Base-by-base conservation (phyloP, 192 early-diverging fungal species). In the Bifiguratus adelaidae region DNA sequence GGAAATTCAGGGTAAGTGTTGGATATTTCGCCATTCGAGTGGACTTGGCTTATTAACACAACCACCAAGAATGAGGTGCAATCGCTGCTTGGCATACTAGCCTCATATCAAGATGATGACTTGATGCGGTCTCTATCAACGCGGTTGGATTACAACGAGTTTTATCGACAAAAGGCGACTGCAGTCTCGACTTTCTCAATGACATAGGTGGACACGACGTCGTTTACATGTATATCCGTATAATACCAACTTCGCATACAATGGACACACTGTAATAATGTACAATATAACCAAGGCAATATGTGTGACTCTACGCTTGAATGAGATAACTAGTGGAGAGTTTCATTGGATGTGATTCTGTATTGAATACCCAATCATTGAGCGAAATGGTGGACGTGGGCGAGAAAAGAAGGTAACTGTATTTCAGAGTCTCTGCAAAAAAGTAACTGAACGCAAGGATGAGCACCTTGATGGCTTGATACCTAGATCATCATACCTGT, bases 111-210 rank as follows among this genome's bases (percentile, higher is more conserved):
- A 4, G 81, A 85, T 29, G 78, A 76, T 20, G 79, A 89, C 43
- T 61, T 91, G 21, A n/a, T n/a, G 22, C 63, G 81, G 44, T 83
- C 80, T 45, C 65, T 92, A 41, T 78, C 74, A 19, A 78, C 86
- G 30, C 70, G 86, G 1, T 61, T 95, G 35, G 80, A 95, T 52
- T 95, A 89, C 52, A 95, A 95, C 55, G 76, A 76, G 34, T 66
- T 66, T 22, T 89, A 88, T 42, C 28, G 36, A 22, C 33, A 37
- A 2, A 24, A 11, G 9, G 28, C 8, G 30, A 35, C 33, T 4
- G 22, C 43, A 1, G 12, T n/a, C n/a, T n/a, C n/a, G n/a, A n/a
- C n/a, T n/a, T n/a, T n/a, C n/a, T n/a, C n/a, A n/a, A n/a, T n/a
- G n/a, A n/a, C n/a, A n/a, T n/a, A n/a, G n/a, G n/a, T n/a, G n/a